phyloP scores from a whole-genome alignment of 2,329 filamentous ascomycete genomes.

The Colletotrichum tamarilloi region DNA sequence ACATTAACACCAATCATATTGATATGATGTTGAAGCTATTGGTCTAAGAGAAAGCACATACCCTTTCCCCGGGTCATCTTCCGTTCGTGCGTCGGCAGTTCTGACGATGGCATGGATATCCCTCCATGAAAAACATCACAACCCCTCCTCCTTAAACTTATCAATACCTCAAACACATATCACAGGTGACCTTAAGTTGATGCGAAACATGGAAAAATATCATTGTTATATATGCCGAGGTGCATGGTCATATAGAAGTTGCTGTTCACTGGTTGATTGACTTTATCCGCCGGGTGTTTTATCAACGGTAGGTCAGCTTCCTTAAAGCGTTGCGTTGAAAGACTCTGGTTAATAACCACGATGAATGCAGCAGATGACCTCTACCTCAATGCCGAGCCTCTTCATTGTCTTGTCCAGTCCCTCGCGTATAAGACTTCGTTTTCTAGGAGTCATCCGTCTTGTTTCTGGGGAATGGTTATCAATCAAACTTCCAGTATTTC shows the following conservation, averaged over 20 bases:
- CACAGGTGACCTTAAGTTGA: neutral
- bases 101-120: neutral
- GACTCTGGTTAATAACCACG: neutral
- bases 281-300: slow-evolving; percentile 30
- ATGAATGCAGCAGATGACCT: neutral
- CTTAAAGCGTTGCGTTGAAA: neutral
- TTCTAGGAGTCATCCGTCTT: neutral
- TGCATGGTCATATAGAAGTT: neutral
- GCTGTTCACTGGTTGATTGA: slow-evolving; percentile 4
- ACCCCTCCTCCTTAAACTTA: neutral
- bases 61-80: neutral
- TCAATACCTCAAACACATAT: neutral
- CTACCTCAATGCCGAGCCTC: neutral
- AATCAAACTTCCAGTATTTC: neutral
- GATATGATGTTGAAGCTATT: neutral
- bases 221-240: neutral
- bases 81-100: neutral
- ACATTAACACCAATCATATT: neutral
- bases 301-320: slow-evolving; percentile 36
- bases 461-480: neutral
- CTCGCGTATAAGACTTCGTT: neutral
- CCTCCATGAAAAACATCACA: neutral
- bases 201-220: neutral
- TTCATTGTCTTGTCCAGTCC: neutral
- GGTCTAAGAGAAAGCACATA: neutral